phyloP scores from a whole-genome alignment of 768 basidiomycete species.

The Clavaria fumosa region DNA sequence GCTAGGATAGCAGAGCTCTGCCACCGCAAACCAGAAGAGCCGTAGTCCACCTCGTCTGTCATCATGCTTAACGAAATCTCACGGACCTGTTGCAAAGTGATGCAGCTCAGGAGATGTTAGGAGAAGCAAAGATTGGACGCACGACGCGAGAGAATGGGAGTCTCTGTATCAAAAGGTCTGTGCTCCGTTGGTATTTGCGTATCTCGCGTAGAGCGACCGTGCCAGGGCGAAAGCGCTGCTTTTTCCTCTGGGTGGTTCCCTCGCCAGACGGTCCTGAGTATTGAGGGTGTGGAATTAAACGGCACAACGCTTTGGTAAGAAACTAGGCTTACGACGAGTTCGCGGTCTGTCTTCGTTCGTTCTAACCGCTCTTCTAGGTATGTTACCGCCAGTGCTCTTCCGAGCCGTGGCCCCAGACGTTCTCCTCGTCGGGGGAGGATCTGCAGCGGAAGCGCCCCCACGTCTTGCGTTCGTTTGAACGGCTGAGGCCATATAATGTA shows the following conservation, averaged over 20 bases:
- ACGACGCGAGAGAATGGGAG: slow-evolving; percentile 89
- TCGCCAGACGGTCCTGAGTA: slow-evolving; percentile 2
- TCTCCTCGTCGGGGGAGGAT: slow-evolving; percentile 36
- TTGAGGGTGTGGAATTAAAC: background rate
- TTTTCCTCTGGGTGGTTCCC: slow-evolving; percentile 6
- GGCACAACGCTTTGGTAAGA: slow-evolving; percentile 1
- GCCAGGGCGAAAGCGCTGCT: slow-evolving; percentile 69
- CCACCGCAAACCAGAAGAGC: slow-evolving; percentile 65
- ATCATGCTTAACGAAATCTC: slow-evolving; percentile 89
- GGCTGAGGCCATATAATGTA: slow-evolving; percentile 67
- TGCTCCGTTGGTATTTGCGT: slow-evolving; percentile 86
- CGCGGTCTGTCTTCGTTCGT: background rate
- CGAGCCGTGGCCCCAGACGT: slow-evolving; percentile 53
- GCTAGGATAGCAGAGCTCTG: slow-evolving; percentile 90
- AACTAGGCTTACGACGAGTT: slow-evolving; percentile 1
- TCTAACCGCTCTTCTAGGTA: slow-evolving; percentile 22
- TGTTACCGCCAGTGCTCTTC: slow-evolving; percentile 65
- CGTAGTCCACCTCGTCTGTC: slow-evolving; percentile 52
- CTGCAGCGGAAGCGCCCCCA: slow-evolving; percentile 28
- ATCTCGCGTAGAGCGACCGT: slow-evolving; percentile 87
- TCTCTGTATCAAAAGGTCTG: slow-evolving; percentile 74
- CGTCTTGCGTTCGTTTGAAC: slow-evolving; percentile 38
- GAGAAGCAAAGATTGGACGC: slow-evolving; percentile 18
- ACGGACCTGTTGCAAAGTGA: slow-evolving; percentile 54
- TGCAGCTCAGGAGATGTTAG: slow-evolving; percentile 1